Evolutionary conservation across 2,329 filamentous ascomycete species (phyloP).

Genomic region (Diplodia seriata): DNA sequence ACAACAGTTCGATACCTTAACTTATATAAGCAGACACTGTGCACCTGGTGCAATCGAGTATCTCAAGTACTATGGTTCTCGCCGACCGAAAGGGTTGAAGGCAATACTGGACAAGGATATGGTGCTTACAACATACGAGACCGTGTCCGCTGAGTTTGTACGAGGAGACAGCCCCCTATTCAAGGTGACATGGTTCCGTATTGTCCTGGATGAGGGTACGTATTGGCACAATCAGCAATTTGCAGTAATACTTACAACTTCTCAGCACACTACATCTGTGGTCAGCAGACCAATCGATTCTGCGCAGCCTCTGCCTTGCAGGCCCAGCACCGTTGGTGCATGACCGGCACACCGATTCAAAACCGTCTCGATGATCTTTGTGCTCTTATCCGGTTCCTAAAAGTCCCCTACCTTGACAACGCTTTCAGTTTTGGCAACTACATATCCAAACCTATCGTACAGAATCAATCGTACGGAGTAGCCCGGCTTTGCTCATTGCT

Average conservation of each 20-base stretch:
- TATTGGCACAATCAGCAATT: not conserved
- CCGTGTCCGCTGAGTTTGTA: not conserved
- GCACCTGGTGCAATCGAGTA: not conserved
- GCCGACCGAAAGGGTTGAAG: not conserved
- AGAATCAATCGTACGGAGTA: not conserved
- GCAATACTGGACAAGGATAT: not conserved
- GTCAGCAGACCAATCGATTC: constrained; percentile 52
- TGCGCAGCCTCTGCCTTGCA: constrained; percentile 49
- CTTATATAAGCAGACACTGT: not conserved
- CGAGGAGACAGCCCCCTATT: not conserved
- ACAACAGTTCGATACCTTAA: not conserved
- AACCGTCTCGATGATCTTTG: constrained; percentile 37
- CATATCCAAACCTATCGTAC: constrained; percentile 8
- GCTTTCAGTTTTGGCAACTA: constrained; percentile 30
- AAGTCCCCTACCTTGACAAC: constrained; percentile 36
- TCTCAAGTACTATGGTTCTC: not conserved
- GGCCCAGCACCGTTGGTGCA: constrained; percentile 58
- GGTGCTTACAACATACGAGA: constrained; percentile 13
- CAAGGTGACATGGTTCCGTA: not conserved
- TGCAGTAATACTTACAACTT: not conserved
- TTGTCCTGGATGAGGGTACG: constrained; percentile 15
- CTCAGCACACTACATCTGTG: constrained; percentile 57
- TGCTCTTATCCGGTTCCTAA: constrained; percentile 37
- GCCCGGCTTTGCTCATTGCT: not conserved
- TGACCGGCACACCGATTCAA: constrained; percentile 55